Base-by-base conservation (phyloP, 257 asterid genomes). In the Striga asiatica region DNA sequence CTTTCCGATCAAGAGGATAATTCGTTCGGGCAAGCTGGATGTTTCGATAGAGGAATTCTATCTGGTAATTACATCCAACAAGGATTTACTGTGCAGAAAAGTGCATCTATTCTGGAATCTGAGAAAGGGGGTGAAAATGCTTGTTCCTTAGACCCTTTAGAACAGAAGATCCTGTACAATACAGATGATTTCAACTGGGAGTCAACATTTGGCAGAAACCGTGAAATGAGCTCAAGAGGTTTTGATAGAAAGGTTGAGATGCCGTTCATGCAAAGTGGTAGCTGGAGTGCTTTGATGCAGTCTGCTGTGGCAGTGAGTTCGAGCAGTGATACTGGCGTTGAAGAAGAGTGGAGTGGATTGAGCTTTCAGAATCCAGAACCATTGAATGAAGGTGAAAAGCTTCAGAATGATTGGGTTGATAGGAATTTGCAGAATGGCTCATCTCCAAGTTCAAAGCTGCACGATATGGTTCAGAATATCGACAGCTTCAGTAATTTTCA, bases 261-360 rank as follows among this genome's bases (percentile, higher is more conserved):
- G 28, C 57, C 57, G 4, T 75, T 83, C 20, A 46, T 63, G 29
- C 93, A 76, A 69, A 76, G 78, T 71, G 95, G 94, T 60, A 79
- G 83, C 67, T 87, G 94, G 96, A 87, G 94, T 71, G 96, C 96
- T 65, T 80, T 87, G 29, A 84, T 87, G 94, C 96, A 87, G 66
- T 77, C 96, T 67, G 96, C 96, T 16, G 84, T 79, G 49, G 84
- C 84, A 27, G 96, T 83, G 71, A 77, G 84, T 54, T 83, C 92
- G 12, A 74, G 96, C 57, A 72, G 81, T 65, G 88, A 81, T 56
- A 75, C 84, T 19, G 94, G 76, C 29, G 60, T 77, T 46, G 94
- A 86, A 66, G 96, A 86, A 66, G 92, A 84, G 62, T 83, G 96
- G 94, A 81, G 89, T 58, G 94, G 89, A 31, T 65, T 81, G 74